A percentile compares a stretch with the other conserved stretches of the same genome.
Evolutionary conservation across 352 stramenopile species (phyloP).

Genomic region (Phytophthora citricola): DNA sequence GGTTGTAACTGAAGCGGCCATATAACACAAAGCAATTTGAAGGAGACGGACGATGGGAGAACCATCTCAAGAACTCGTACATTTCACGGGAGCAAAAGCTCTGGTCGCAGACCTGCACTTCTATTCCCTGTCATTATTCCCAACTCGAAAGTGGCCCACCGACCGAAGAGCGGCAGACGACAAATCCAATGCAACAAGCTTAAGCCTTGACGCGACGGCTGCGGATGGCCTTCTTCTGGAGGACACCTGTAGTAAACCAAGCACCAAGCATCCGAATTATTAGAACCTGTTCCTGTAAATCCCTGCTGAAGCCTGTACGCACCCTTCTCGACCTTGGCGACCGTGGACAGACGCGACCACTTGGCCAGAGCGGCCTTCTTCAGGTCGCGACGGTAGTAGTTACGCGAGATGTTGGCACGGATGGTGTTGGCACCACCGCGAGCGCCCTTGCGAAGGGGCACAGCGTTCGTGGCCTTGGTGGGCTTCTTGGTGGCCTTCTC

Average conservation of each 20-base stretch:
- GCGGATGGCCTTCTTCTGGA: constrained; percentile 85
- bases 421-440: constrained; percentile 87
- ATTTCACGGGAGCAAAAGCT: constrained; percentile 44
- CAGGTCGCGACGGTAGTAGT: constrained; percentile 88
- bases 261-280: constrained; percentile 6
- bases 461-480: constrained; percentile 69
- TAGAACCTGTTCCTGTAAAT: constrained; percentile 6
- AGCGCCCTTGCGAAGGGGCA: constrained; percentile 86
- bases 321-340: constrained; percentile 91
- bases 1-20: not conserved
- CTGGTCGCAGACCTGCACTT: constrained; percentile 37
- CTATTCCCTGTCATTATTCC: constrained; percentile 64
- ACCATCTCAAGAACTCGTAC: constrained; percentile 21
- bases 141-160: constrained; percentile 36
- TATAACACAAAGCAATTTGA: constrained; percentile 1
- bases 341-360: constrained; percentile 87
- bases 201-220: constrained; percentile 86
- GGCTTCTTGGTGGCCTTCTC: constrained; percentile 77
- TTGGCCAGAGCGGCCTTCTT: constrained; percentile 86
- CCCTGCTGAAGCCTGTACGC: constrained; percentile 13
- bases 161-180: constrained; percentile 21
- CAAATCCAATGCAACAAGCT: constrained; percentile 28
- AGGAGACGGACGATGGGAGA: constrained; percentile 7
- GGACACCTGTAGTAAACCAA: constrained; percentile 47
- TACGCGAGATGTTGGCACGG: constrained; percentile 89